These are phyloP conservation scores for Skeletonema tropicum DNA, from an alignment of 108 stramenopile genomes.

Conservation along the genomic window DNA sequence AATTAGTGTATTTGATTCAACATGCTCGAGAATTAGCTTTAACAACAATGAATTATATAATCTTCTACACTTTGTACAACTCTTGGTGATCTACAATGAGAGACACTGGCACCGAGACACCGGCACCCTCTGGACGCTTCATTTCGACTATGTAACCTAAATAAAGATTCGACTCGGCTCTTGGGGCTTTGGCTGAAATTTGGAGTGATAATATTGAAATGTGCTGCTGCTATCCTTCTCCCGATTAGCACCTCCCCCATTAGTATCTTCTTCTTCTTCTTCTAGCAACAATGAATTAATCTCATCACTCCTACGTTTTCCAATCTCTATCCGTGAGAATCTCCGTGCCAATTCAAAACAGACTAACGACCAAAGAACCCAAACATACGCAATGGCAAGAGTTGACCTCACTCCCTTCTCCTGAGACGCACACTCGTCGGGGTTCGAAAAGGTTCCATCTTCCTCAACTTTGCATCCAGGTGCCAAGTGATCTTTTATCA, in stretches of 20 bases:
- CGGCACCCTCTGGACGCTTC: too few relatives aligned
- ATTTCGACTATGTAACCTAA: too few relatives aligned
- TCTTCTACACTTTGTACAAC: too few relatives aligned
- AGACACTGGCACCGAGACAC: too few relatives aligned
- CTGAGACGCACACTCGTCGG: conserved; percentile 33
- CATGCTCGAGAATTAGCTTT: too few relatives aligned
- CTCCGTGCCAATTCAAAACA: conserved; percentile 46
- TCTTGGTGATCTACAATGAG: too few relatives aligned
- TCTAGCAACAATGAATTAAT: conserved; percentile 3
- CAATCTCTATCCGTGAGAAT: conserved; percentile 36
- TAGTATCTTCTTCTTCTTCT: not conserved
- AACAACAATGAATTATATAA: too few relatives aligned
- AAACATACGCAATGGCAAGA: conserved; percentile 47
- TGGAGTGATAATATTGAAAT: conserved; percentile 42
- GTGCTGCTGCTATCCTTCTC: conserved; percentile 12
- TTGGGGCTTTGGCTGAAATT: conserved; percentile 28
- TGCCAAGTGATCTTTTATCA: conserved; percentile 47
- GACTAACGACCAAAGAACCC: conserved; percentile 41
- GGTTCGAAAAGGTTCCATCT: conserved; percentile 39
- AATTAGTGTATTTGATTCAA: too few relatives aligned
- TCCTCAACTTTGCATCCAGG: conserved; percentile 41
- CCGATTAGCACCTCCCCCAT: not conserved
- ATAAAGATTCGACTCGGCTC: not conserved
- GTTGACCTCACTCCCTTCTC: conserved; percentile 37
- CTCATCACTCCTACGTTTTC: conserved; percentile 15